Evolutionary conservation across 1,284 basidiomycete species (phyloP).

Genomic region (Wolfiporia cocos): DNA sequence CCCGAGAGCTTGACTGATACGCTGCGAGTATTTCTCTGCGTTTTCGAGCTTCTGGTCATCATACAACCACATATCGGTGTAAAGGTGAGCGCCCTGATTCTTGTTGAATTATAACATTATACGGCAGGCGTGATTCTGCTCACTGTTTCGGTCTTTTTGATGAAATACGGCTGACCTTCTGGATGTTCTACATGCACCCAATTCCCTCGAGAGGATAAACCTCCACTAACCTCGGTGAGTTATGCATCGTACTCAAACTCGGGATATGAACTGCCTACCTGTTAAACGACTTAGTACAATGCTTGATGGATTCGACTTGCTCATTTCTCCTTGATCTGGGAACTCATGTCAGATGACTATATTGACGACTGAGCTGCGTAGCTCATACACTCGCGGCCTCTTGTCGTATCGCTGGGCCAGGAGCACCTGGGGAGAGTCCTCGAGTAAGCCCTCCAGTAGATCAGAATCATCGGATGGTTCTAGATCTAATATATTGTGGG

Average conservation of each 20-base stretch:
- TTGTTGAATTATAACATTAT: too few relatives aligned
- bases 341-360: background rate
- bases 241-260: too few relatives aligned
- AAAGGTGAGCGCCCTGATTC: background rate
- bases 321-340: constrained; percentile 7
- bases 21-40: too few relatives aligned
- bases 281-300: background rate
- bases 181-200: constrained; percentile 16
- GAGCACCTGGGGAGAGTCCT: too few relatives aligned
- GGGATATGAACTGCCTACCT: background rate
- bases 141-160: background rate
- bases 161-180: constrained; percentile 18
- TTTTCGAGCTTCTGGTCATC: background rate
- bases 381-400: too few relatives aligned
- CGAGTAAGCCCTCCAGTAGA: too few relatives aligned
- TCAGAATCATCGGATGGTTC: too few relatives aligned
- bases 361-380: too few relatives aligned
- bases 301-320: constrained; percentile 10
- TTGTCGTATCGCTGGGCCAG: too few relatives aligned
- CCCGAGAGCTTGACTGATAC: too few relatives aligned
- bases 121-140: too few relatives aligned
- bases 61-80: background rate
- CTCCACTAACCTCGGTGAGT: background rate
- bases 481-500: too few relatives aligned
- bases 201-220: background rate